Evolutionary conservation across 1,284 basidiomycete species (phyloP), one percentile per base, ranked within the genome.

Genomic region (Malassezia restricta): DNA sequence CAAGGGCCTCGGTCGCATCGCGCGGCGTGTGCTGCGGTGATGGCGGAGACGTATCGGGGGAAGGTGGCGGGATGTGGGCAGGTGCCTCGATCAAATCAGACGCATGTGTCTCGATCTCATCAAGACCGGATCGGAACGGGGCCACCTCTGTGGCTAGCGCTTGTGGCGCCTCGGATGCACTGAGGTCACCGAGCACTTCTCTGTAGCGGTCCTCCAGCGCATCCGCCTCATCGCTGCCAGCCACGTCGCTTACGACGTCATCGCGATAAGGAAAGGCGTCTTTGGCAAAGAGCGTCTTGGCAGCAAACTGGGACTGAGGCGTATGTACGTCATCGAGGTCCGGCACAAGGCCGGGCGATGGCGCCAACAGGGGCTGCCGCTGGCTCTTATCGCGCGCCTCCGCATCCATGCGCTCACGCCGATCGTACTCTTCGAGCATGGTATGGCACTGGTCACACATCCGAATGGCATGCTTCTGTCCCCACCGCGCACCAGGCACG

Each of bases 361-460:
- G 6, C 7, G 43, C 30, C 30, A 33, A 42, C 12, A 7, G 37
- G 40, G 15, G 27, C 43, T 8, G 41, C 39, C 8, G 39, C 27
- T 12, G 43, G 31, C 47, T 41, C 11, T n/a, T 11, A 24, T 31
- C 47, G 28, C 43, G 37, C 15, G 40, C 47, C 35, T 49, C 43
- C 15, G 49, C 49, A 15, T 48, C 49, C 15, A 47, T 47, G 33
- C n/a, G 49, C 30, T 63, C 60, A 43, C 58, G 62, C 27, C 58
- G 52, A 44, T 75, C 75, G 64, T 77, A 77, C 62, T 85, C 86
- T 49, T 85, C 83, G 51, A 94, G 81, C 74, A 91, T 90, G 64
- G 87, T 85, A 27, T 94, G 77, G 73, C 94, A 98, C 17, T 94
- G 78, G 67, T 95, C 94, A 76, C 91, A 96, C 9, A 91, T 85